Evolutionary conservation across 106 monocot species (phyloP).

Genomic region (Dioscorea alata): DNA sequence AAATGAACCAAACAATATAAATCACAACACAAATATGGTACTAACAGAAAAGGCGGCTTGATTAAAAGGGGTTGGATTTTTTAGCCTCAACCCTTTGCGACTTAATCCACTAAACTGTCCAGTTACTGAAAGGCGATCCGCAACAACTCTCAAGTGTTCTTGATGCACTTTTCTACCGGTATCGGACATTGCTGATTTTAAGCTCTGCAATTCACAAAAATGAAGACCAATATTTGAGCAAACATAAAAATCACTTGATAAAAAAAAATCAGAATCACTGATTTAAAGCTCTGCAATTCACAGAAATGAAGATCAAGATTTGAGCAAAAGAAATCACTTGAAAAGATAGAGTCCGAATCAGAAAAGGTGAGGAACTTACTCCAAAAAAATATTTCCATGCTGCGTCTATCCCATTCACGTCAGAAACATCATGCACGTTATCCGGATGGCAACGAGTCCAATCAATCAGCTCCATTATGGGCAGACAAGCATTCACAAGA

Average conservation of each 20-base stretch:
- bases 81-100: conserved; percentile 48
- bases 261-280: background rate
- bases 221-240: background rate
- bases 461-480: conserved; percentile 83
- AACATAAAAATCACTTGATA: background rate
- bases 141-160: conserved; percentile 56
- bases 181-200: conserved; percentile 53
- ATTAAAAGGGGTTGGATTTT: conserved; percentile 66
- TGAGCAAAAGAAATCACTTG: background rate
- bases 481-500: conserved; percentile 71
- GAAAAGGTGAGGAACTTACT: conserved; percentile 26
- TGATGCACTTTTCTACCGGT: conserved; percentile 53
- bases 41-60: conserved; percentile 80
- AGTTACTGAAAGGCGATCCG: conserved; percentile 65
- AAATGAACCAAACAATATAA: background rate
- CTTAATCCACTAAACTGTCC: conserved; percentile 76
- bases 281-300: conserved; percentile 57
- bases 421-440: conserved; percentile 27
- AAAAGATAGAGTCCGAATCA: background rate
- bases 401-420: conserved; percentile 51
- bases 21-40: conserved; percentile 1
- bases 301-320: background rate
- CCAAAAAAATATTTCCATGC: conserved; percentile 62
- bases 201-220: conserved; percentile 37
- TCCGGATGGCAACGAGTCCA: conserved; percentile 76